phyloP scores from a whole-genome alignment of 148 eudicot species.

The Diospyros lotus region DNA sequence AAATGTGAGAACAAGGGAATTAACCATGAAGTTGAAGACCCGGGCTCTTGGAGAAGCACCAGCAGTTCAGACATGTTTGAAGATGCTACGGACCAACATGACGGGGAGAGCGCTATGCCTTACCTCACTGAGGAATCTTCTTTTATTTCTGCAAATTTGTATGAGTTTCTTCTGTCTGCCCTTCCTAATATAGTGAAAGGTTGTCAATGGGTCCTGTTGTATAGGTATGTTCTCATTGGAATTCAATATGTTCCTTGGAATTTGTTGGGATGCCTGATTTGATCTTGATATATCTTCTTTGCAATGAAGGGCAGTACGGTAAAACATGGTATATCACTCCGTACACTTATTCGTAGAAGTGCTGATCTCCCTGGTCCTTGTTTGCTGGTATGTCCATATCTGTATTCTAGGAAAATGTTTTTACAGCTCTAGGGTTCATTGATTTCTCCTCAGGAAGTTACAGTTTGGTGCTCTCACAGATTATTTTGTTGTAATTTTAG shows the following conservation, averaged over 20 bases:
- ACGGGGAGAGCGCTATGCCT: slow-evolving; percentile 47
- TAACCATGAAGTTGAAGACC: slow-evolving; percentile 22
- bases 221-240: slow-evolving; percentile 50
- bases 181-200: slow-evolving; percentile 96
- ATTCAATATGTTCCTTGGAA: not conserved
- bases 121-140: slow-evolving; percentile 66
- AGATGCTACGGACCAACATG: slow-evolving; percentile 49
- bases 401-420: not conserved
- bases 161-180: slow-evolving; percentile 62
- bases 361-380: slow-evolving; percentile 78
- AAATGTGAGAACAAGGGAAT: slow-evolving; percentile 9
- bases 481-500: slow-evolving; percentile 2
- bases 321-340: slow-evolving; percentile 95
- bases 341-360: slow-evolving; percentile 79
- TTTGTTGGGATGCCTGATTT: not conserved
- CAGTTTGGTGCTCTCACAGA: not conserved
- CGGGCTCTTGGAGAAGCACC: slow-evolving; percentile 28
- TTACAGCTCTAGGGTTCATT: not conserved
- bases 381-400: slow-evolving; percentile 59
- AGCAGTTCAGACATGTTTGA: slow-evolving; percentile 55
- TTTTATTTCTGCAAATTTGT: slow-evolving; percentile 54
- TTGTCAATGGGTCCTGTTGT: slow-evolving; percentile 87
- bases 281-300: slow-evolving; percentile 32
- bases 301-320: slow-evolving; percentile 97
- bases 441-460: not conserved